Conservation (phyloP, 2,329 filamentous ascomycete genomes). For the Zopfia rhizophila region DNA sequence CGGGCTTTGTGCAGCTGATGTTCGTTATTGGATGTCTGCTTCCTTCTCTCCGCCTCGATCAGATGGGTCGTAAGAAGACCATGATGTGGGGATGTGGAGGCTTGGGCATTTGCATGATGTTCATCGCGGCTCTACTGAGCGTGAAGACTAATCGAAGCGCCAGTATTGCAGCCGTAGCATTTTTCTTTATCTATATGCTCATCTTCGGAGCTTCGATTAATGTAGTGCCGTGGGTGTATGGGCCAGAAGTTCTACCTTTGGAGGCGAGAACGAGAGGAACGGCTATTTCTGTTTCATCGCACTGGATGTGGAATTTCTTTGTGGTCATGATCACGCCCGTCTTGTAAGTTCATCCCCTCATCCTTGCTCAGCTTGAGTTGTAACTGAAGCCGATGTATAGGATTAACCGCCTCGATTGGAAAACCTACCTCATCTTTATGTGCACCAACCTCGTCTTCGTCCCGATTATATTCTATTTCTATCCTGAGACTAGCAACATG, state of each 20-base stretch:
- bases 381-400: conserved; percentile 11
- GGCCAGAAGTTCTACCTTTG: conserved; percentile 57
- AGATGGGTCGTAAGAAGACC: conserved; percentile 53
- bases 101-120: conserved; percentile 50
- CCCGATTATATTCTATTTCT: conserved; percentile 55
- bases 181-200: conserved; percentile 59
- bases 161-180: conserved; percentile 48
- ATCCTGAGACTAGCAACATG: conserved; percentile 25
- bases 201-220: conserved; percentile 57
- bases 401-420: conserved; percentile 56
- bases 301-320: conserved; percentile 59
- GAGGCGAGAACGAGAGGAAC: conserved; percentile 57
- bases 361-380: too few relatives aligned
- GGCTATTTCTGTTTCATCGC: conserved; percentile 56
- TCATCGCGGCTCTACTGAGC: conserved; percentile 49
- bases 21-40: conserved; percentile 48
- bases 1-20: conserved; percentile 52
- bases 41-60: conserved; percentile 23
- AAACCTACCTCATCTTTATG: conserved; percentile 61
- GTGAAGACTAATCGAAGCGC: conserved; percentile 51
- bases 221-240: conserved; percentile 58
- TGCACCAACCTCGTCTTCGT: conserved; percentile 54
- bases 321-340: conserved; percentile 61
- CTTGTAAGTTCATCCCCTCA: too few relatives aligned
- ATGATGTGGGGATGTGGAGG: conserved; percentile 57